Evolutionary conservation across 768 basidiomycete genomes (phyloP).

Genomic region (Holtermanniella nyarrowii): DNA sequence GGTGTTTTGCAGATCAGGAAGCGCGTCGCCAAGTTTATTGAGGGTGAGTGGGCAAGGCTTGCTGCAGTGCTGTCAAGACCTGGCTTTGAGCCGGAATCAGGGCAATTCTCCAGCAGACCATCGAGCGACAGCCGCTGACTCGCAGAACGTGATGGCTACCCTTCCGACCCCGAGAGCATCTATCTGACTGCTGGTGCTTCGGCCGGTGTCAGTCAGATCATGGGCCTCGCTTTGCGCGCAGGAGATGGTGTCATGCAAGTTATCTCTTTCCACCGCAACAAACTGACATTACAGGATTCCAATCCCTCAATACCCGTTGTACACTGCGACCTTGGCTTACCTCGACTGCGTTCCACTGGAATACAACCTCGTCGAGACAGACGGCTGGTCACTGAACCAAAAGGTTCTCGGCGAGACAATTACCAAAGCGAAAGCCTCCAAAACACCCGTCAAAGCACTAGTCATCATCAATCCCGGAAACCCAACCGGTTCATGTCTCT

Average conservation of each 20-base stretch:
- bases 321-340: constrained; percentile 87
- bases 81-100: background rate
- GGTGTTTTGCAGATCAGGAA: constrained; percentile 80
- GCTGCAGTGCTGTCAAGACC: no score
- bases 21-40: constrained; percentile 79
- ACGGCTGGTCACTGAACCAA: constrained; percentile 72
- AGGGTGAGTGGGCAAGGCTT: constrained; percentile 47
- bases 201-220: constrained; percentile 62
- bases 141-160: constrained; percentile 78
- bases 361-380: constrained; percentile 75
- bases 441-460: constrained; percentile 63
- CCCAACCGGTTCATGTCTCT: constrained; percentile 81
- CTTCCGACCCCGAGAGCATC: constrained; percentile 70
- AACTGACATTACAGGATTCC: constrained; percentile 52
- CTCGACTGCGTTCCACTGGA: constrained; percentile 68
- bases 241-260: constrained; percentile 38
- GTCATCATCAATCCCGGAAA: constrained; percentile 99
- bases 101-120: background rate
- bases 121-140: no score
- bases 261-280: background rate
- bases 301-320: constrained; percentile 96
- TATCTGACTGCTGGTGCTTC: constrained; percentile 94
- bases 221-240: constrained; percentile 30
- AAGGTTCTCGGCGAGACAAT: constrained; percentile 58
- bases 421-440: constrained; percentile 53